Conservation (phyloP, 139 green algal genomes). For the Astrephomene gubernaculifera region DNA sequence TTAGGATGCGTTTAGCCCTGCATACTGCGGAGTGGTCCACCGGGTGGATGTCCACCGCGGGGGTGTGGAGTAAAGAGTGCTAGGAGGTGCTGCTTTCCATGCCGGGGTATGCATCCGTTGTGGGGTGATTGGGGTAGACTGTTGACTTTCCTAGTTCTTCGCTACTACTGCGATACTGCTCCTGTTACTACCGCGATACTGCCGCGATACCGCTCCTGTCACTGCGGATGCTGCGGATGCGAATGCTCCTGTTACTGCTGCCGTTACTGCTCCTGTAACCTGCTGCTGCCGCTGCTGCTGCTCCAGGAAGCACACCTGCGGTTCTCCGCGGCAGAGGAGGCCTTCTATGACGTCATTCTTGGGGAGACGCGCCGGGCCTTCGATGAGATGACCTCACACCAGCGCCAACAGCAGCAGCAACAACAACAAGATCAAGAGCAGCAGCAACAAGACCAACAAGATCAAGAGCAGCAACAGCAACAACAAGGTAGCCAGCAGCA, state of each 20-base stretch:
- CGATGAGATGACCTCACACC: not conserved
- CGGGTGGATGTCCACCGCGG: not conserved
- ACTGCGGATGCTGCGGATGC: no score
- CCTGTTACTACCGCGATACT: no score
- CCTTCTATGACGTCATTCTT: slow-evolving; percentile 64
- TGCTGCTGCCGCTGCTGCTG: not conserved
- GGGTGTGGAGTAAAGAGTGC: not conserved
- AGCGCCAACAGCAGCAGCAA: no score
- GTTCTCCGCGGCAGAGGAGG: slow-evolving; percentile 61
- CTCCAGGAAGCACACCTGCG: slow-evolving; percentile 55
- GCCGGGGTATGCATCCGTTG: not conserved
- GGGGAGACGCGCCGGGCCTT: slow-evolving; percentile 16
- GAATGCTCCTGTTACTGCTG: not conserved
- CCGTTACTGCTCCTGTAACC: not conserved
- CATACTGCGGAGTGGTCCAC: no score
- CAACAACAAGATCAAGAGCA: no score
- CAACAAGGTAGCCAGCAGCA: not conserved
- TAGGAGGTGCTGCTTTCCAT: not conserved
- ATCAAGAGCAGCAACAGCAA: not conserved
- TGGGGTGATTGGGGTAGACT: no score
- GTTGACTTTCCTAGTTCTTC: not conserved
- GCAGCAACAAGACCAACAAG: not conserved
- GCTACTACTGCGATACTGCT: no score
- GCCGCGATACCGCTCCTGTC: no score
- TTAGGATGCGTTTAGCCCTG: not conserved